Base-by-base conservation (phyloP, 2,329 filamentous ascomycete genomes). In the Alternaria sp. region DNA sequence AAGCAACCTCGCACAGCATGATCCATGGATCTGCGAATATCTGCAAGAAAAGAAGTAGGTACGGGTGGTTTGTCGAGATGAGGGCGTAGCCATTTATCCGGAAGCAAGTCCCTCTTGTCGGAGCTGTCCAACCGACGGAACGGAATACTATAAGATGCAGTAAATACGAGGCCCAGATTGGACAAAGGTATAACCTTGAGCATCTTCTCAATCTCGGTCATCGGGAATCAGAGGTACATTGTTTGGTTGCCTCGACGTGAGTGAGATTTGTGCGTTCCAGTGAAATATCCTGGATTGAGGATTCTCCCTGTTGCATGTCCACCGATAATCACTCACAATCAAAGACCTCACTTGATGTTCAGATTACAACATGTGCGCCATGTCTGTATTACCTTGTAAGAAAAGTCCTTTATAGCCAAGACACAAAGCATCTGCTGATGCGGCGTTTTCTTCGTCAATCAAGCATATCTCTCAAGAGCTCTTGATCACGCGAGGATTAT, bases 51-150 rank as follows among this genome's bases (percentile, higher is more conserved):
- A 23, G 39, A 17, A 33, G 24, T 11, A 26, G 34, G n/a, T 37
- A 33, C n/a, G 3, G n/a, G 34, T 17, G 21, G 31, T 36, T 48
- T 13, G 31, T 34, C 24, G 31, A 14, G 48, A 41, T n/a, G n/a
- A 34, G 41, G 51, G 48, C 37, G 39, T n/a, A n/a, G 42, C 52
- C 36, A 66, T 68, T 71, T 66, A 70, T 60, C 71, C 69, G 69
- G 67, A 51, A 52, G 24, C 23, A 50, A 67, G 59, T 58, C 44
- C 23, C n/a, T 51, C 49, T 64, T 71, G 23, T 66, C 63, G 49
- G 56, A 45, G 33, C 44, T 62, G 45, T 64, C 55, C 56, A 59
- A 57, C 60, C 58, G 60, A 54, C 56, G 41, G 34, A 23, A 13
- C 29, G 46, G 48, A 54, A 45, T 50, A 62, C 31, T 56, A 56